These are phyloP conservation scores for Myriosclerotinia curreyana DNA, from an alignment of 2,329 filamentous ascomycete genomes.

Conservation along the genomic window DNA sequence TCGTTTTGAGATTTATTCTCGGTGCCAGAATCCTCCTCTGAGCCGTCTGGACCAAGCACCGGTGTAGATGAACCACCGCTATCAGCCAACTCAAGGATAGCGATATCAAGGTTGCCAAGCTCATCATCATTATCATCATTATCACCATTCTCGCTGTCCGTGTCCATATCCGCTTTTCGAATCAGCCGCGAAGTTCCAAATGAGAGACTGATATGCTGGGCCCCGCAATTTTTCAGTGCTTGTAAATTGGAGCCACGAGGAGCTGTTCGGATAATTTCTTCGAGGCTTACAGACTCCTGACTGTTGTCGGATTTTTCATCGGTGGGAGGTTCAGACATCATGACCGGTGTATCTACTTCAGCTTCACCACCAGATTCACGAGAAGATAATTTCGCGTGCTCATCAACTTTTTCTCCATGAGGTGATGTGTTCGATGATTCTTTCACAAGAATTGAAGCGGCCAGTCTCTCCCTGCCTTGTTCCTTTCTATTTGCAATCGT, in stretches of 20 bases:
- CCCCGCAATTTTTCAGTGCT: background rate
- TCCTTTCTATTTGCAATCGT: constrained; percentile 1
- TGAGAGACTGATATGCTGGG: background rate
- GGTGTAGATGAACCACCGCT: background rate
- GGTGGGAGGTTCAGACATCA: background rate
- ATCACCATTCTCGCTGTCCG: background rate
- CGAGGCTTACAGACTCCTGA: constrained; percentile 7
- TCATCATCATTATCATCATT: background rate
- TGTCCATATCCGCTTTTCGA: background rate
- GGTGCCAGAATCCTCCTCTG: background rate
- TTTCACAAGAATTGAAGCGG: background rate
- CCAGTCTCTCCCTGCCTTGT: background rate
- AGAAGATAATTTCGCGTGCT: too few species aligned
- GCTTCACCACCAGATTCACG: background rate
- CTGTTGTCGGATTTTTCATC: background rate
- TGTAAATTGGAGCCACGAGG: background rate
- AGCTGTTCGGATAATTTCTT: constrained; percentile 2
- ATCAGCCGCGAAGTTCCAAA: background rate
- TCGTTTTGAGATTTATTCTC: background rate
- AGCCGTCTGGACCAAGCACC: background rate
- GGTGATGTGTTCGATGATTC: background rate
- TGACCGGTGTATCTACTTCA: background rate
- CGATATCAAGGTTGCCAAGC: background rate
- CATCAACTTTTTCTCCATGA: background rate
- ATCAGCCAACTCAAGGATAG: background rate